Evolutionary conservation across 2,329 filamentous ascomycete genomes (phyloP), one percentile per base, ranked within the genome.

Genomic region (Fusarium sarcochroum): DNA sequence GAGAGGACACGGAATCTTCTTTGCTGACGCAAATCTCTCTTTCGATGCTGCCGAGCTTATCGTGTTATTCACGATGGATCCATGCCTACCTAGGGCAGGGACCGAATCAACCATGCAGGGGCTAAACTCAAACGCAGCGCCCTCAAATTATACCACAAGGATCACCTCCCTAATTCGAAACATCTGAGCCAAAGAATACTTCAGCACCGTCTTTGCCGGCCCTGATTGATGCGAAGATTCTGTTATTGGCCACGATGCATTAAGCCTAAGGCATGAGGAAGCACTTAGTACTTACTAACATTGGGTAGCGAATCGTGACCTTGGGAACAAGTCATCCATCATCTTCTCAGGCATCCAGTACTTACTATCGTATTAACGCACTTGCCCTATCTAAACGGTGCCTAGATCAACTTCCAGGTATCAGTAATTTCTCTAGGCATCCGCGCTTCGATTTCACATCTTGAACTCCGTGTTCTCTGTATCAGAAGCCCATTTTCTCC

Each of bases 271-370:
- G 17, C 30, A 27, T 9, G 7, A 47, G 14, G 20, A 37, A 21
- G 30, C 44, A 20, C 37, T 13, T 8, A 13, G n/a, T 20, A 38
- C 27, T 13, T 21, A 21, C 27, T 30, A 30, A 30, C 10, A 9
- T 30, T 30, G n/a, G n/a, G n/a, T n/a, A 10, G 18, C 37, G 37
- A 40, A 40, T 41, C 13, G 20, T 41, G 1, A 5, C 14, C 13
- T 41, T 17, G 15, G 40, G 20, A 10, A 41, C 14, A 9, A n/a
- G 20, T 18, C 35, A 41, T 11, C 8, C 17, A 34, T 41, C 38
- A 35, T 7, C n/a, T 8, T 34, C 11, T 53, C 37, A 57, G 54
- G 53, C 46, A 53, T 30, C 54, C 35, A 44, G 11, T 27, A 25
- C 14, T 11, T 27, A 25, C 14, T 17, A 23, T 27, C 5, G 41